Base-by-base conservation (phyloP, 2,329 filamentous ascomycete genomes). In the Talaromyces sp. region DNA sequence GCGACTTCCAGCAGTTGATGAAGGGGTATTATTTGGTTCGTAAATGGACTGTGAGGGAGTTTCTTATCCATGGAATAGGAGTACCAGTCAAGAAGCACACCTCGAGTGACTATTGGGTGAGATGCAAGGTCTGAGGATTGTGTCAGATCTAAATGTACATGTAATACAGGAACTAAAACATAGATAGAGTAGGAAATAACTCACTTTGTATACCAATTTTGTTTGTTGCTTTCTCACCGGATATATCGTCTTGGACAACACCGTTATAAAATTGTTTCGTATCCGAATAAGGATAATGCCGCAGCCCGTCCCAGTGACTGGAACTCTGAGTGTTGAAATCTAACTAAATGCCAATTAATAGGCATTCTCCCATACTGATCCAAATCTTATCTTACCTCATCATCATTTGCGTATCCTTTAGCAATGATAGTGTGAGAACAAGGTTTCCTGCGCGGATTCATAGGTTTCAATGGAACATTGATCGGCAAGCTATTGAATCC, bases 371-470 rank as follows among this genome's bases (percentile, higher is more conserved):
- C 13, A 11, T 33, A 10, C 11, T 13, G 32, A 9, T 13, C 32
- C 10, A 33, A 11, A 33, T 33, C 2, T 8, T 13, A 33, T n/a
- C 57, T 52, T 15, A 68, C 66, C 54, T 67, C 65, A 36, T 69
- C 66, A 57, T 67, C 65, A 52, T 68, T 68, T 13, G 66, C 64
- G 54, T 65, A 58, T 3, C 60, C 66, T 53, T 67, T 68, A 3
- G 63, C 60, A 44, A 67, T 63, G 9, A 67, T 62, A 6, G 53
- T 58, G 36, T 68, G 65, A 3, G 54, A 57, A 42, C 66, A 68
- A 25, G 59, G 59, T 57, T 69, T 69, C 10, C 66, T 55, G 17
- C 44, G 52, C n/a, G 63, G 61, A 33, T 64, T 64, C 58, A 64
- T 64, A 11, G 63, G 63, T 28, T 59, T 64, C 15, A 58, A 19